phyloP scores from a whole-genome alignment of 805 yeast genomes.

The Metschnikowia corniflorae region DNA sequence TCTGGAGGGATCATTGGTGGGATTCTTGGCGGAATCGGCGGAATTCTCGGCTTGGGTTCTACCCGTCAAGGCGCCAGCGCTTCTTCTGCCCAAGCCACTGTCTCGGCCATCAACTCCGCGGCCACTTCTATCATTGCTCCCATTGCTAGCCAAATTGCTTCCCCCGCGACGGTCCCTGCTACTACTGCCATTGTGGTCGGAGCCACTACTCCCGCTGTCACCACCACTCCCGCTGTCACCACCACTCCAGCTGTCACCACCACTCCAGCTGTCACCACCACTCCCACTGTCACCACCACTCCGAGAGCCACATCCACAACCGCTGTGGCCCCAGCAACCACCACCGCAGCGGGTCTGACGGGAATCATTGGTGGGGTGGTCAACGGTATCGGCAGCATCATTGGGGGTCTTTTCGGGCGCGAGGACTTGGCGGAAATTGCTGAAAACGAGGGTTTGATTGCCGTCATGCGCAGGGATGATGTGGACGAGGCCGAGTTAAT shows the following conservation, averaged over 20 bases:
- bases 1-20: conserved; percentile 6
- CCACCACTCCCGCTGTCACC: background rate
- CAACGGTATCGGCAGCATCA: conserved; percentile 3
- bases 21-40: conserved; percentile 6
- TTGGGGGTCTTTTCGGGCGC: conserved; percentile 12
- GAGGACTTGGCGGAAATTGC: conserved; percentile 10
- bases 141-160: background rate
- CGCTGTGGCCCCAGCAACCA: conserved; percentile 4
- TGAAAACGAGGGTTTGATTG: conserved; percentile 7
- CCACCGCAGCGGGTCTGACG: conserved; percentile 11
- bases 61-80: background rate
- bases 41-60: conserved; percentile 3
- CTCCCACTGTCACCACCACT: background rate
- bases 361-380: conserved; percentile 7
- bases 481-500: conserved; percentile 9
- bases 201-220: background rate
- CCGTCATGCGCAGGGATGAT: conserved; percentile 11
- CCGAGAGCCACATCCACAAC: background rate
- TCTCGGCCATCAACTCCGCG: background rate
- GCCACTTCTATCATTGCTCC: background rate
- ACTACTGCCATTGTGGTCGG: background rate
- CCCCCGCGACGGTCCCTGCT: background rate
- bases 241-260: background rate
- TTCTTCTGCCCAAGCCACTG: background rate
- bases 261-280: background rate